These are phyloP conservation scores for Saturnispora dispora DNA, from an alignment of 805 yeast genomes.

Conservation along the genomic window DNA sequence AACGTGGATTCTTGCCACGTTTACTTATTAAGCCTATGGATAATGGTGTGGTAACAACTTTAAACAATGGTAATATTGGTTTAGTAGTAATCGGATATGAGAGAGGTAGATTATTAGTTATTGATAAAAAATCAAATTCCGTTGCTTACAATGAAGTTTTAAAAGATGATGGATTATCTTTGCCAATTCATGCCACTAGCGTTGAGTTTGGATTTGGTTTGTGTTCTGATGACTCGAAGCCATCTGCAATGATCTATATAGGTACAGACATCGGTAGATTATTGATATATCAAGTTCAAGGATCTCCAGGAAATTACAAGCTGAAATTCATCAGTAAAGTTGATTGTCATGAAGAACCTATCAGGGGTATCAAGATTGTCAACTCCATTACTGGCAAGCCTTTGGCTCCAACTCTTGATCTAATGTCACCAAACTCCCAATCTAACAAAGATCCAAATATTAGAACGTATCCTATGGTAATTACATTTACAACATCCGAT, in stretches of 20 bases:
- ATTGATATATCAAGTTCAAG: constrained; percentile 53
- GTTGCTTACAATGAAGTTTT: constrained; percentile 34
- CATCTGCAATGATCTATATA: constrained; percentile 57
- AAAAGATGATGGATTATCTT: constrained; percentile 22
- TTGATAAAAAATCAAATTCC: constrained; percentile 67
- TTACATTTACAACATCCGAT: constrained; percentile 49
- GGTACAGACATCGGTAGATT: constrained; percentile 77
- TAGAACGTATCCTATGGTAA: constrained; percentile 50
- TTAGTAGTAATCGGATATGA: constrained; percentile 75
- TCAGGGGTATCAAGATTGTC: constrained; percentile 49
- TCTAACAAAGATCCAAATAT: constrained; percentile 31
- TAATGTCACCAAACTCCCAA: constrained; percentile 27
- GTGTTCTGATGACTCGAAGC: constrained; percentile 29
- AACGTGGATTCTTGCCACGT: constrained; percentile 57
- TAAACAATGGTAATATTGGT: constrained; percentile 67
- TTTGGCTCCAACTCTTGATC: constrained; percentile 52
- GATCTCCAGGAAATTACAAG: constrained; percentile 53
- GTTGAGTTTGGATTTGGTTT: constrained; percentile 70
- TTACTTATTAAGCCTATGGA: constrained; percentile 33
- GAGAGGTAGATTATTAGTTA: constrained; percentile 62
- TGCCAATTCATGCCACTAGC: constrained; percentile 37
- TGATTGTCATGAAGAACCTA: constrained; percentile 41
- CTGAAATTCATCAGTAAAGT: constrained; percentile 43
- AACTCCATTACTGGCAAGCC: constrained; percentile 53
- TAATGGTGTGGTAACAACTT: constrained; percentile 44